Evolutionary conservation across 495 filamentous ascomycete species (phyloP), one percentile per base, ranked within the genome.

Genomic region (Talaromyces wortmannii): DNA sequence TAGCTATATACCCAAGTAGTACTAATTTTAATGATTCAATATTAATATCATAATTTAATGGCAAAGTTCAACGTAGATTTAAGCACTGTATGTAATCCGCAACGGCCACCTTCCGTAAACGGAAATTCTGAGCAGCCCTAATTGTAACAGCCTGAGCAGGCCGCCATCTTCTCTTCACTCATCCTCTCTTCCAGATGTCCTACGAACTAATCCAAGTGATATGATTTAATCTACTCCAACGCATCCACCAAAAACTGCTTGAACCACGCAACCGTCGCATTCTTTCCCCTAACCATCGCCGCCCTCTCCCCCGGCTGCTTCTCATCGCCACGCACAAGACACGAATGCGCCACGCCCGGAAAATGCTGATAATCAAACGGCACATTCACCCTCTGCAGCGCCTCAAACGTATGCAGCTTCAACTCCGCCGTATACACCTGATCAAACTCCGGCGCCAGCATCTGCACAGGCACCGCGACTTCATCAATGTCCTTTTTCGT

Each of bases 281-380:
- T 53, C 52, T 53, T 53, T 16, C 52, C 43, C 32, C 42, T 45
- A 10, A 45, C 40, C 52, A 53, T 53, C 5, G 52, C 52, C 23
- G 23, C 40, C 16, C 52, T 16, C 17, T 53, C 52, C 44, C 42
- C 52, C 6, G 40, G 18, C 43, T 53, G 45, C 3, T 18, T 46
- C n/a, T 53, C 23, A 63, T 82, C 65, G 2, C 78, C 80, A 15
- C 79, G 62, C 1, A 72, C 54, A 4, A 79, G 63, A 57, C 71
- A 80, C 3, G 65, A 74, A 67, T 87, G 84, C 56, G 57, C 61
- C 15, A 83, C 54, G 3, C 77, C 78, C 0, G 80, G 75, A 55
- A 83, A 84, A 57, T 82, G 72, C 63, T 76, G 72, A 62, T 83
- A 86, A 46, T 83, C 79, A 62, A 78, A 84, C 23, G 70, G 64